phyloP scores from a whole-genome alignment of 495 filamentous ascomycete species.

The Hypomontagnella monticulosa region DNA sequence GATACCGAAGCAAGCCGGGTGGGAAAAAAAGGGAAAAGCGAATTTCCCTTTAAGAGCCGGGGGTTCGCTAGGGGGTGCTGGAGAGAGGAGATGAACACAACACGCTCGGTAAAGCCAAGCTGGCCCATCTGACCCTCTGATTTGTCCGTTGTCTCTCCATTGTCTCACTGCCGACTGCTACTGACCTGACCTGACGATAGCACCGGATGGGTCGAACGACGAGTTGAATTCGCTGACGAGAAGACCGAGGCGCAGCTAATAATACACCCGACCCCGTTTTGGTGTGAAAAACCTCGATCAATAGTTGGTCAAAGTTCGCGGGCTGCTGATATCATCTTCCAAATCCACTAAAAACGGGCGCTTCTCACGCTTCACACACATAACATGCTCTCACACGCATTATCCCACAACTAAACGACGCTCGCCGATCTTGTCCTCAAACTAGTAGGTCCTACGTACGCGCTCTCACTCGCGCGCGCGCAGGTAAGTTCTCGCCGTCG shows the following conservation, averaged over 20 bases:
- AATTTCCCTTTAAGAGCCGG: slow-evolving; percentile 4
- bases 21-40: neutral
- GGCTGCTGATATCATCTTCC: slow-evolving; percentile 25
- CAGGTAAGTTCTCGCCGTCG: slow-evolving; percentile 21
- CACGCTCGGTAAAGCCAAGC: slow-evolving; percentile 39
- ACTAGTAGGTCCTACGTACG: slow-evolving; percentile 31
- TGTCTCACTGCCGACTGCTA: slow-evolving; percentile 32
- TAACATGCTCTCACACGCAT: too few relatives aligned
- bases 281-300: slow-evolving; percentile 2
- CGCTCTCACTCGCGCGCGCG: too few relatives aligned
- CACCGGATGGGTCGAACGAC: slow-evolving; percentile 12
- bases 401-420: slow-evolving; percentile 1
- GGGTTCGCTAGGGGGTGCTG: neutral
- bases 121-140: slow-evolving; percentile 23
- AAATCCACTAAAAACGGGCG: neutral
- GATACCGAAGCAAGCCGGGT: slow-evolving; percentile 39
- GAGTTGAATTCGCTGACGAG: slow-evolving; percentile 27
- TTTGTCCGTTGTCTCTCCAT: slow-evolving; percentile 31
- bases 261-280: slow-evolving; percentile 20
- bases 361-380: neutral
- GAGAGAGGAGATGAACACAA: slow-evolving; percentile 20
- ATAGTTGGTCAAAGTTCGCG: slow-evolving; percentile 22
- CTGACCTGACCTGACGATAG: slow-evolving; percentile 28
- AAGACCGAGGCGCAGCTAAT: slow-evolving; percentile 25
- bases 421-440: slow-evolving; percentile 27